phyloP scores from a whole-genome alignment of 345 rosid species.

The Geranium brycei region DNA sequence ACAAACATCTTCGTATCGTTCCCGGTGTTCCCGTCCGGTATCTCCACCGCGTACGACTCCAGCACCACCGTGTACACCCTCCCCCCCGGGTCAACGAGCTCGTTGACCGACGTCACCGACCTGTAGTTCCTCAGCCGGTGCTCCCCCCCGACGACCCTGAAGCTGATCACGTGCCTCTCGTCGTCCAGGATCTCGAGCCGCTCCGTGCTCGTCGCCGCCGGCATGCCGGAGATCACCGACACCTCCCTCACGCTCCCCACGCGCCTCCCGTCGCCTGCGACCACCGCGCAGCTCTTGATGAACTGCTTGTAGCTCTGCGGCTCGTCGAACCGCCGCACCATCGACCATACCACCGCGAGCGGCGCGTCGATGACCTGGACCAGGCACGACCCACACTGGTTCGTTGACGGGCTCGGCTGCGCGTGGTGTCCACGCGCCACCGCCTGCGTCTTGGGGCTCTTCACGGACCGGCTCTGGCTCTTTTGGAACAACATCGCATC shows the following conservation, averaged over 20 bases:
- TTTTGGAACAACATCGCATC: too few species aligned
- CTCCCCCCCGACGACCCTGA: conserved; percentile 73
- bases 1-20: conserved; percentile 80
- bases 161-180: conserved; percentile 52
- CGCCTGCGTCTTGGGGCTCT: too few species aligned
- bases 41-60: conserved; percentile 72
- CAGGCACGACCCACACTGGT: conserved; percentile 14
- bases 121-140: conserved; percentile 54
- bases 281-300: conserved; percentile 18
- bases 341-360: conserved; percentile 13
- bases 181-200: conserved; percentile 54
- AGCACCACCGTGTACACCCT: conserved; percentile 47
- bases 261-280: conserved; percentile 5
- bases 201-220: conserved; percentile 16
- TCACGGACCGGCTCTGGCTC: too few species aligned
- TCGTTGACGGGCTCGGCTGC: too few species aligned
- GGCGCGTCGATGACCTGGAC: conserved; percentile 15
- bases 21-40: conserved; percentile 66
- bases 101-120: conserved; percentile 69
- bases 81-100: conserved; percentile 27
- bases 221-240: conserved; percentile 14
- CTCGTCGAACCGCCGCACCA: conserved; percentile 19
- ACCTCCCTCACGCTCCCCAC: conserved; percentile 14
- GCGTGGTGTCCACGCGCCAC: too few species aligned
- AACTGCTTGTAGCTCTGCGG: conserved; percentile 23